Conservation (phyloP, 306 rosid genomes). For the Corylus heterophylla region DNA sequence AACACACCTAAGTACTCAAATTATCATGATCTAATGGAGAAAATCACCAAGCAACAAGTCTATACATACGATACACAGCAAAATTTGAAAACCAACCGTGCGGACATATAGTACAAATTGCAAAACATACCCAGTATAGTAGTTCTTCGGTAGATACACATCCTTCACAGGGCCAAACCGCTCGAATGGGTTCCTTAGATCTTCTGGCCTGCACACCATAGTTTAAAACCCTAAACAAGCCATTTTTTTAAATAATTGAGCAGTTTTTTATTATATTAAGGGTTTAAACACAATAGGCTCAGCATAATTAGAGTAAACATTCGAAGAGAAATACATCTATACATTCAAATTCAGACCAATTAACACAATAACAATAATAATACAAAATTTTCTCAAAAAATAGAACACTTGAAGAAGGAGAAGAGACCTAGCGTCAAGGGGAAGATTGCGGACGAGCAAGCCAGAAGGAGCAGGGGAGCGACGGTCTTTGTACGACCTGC, state of each 20-base stretch:
- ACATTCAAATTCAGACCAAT: background rate
- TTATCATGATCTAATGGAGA: background rate
- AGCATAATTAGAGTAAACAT: background rate
- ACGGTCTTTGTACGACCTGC: conserved; percentile 74
- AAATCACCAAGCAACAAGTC: background rate
- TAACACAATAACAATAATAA: background rate
- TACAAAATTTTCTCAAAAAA: background rate
- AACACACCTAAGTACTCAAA: background rate
- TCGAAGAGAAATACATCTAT: background rate
- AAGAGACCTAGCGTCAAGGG: conserved; percentile 81
- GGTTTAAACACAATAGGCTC: background rate
- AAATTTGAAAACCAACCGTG: background rate
- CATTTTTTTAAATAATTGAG: background rate
- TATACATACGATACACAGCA: background rate
- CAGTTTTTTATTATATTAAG: background rate
- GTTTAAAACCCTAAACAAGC: background rate
- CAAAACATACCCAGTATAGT: conserved; percentile 71
- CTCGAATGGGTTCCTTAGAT: conserved; percentile 83
- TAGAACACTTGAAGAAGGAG: background rate
- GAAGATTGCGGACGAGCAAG: conserved; percentile 95
- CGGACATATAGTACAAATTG: background rate
- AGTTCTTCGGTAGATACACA: conserved; percentile 95
- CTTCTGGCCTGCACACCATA: conserved; percentile 64
- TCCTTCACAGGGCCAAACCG: conserved; percentile 98
- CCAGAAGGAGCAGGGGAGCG: conserved; percentile 92